These are phyloP conservation scores for Phytophthora citricola DNA, from an alignment of 352 stramenopile genomes.

Conservation along the genomic window DNA sequence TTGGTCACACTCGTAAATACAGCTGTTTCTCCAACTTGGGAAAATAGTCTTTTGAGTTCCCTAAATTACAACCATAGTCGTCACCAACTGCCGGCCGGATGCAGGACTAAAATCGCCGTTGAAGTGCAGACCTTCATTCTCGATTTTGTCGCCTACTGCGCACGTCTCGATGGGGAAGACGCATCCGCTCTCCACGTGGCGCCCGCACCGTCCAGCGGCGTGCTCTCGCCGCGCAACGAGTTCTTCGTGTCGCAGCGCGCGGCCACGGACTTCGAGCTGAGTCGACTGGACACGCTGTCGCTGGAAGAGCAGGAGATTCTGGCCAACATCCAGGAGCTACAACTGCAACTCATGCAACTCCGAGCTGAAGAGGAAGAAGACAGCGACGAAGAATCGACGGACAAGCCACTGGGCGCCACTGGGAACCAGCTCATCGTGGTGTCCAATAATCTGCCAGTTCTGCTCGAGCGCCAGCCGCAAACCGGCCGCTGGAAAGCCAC, in stretches of 20 bases:
- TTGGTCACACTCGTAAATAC: too few relatives aligned
- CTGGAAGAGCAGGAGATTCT: slow-evolving; percentile 90
- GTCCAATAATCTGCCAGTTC: slow-evolving; percentile 86
- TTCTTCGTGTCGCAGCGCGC: slow-evolving; percentile 82
- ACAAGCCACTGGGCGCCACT: slow-evolving; percentile 13
- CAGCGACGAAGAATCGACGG: slow-evolving; percentile 56
- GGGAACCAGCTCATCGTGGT: slow-evolving; percentile 85
- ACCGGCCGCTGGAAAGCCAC: slow-evolving; percentile 84
- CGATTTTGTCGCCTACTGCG: slow-evolving; percentile 10
- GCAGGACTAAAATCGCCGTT: slow-evolving; percentile 19
- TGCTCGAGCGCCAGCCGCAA: slow-evolving; percentile 74
- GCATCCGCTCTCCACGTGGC: slow-evolving; percentile 28
- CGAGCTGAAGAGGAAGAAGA: slow-evolving; percentile 70
- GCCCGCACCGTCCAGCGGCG: slow-evolving; percentile 21
- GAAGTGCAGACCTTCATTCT: slow-evolving; percentile 32
- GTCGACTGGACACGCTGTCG: slow-evolving; percentile 71
- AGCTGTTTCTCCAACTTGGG: slow-evolving; percentile 1
- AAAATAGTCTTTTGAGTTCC: slow-evolving; percentile 8
- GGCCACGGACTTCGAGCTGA: slow-evolving; percentile 69
- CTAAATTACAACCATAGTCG: slow-evolving; percentile 18
- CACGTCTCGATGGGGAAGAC: slow-evolving; percentile 33
- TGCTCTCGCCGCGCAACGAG: slow-evolving; percentile 70
- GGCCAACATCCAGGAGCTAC: slow-evolving; percentile 90
- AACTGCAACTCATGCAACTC: slow-evolving; percentile 86
- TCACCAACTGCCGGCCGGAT: slow-evolving; percentile 11